Base-by-base conservation (phyloP, 345 rosid species). In the Gossypium bickii region DNA sequence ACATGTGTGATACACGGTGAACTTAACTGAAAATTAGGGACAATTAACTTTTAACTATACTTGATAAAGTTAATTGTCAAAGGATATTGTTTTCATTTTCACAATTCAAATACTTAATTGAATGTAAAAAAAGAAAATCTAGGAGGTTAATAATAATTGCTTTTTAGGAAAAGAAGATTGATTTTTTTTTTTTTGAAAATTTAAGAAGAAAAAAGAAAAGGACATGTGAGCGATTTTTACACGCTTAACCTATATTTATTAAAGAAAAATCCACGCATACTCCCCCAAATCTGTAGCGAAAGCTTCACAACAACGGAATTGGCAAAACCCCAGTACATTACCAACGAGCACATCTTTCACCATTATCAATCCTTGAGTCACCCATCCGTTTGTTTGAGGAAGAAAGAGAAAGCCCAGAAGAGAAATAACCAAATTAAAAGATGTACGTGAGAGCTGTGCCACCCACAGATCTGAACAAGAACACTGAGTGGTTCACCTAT, bases 401-500 rank as follows among this genome's bases (percentile, higher is more conserved):
- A 65, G 5, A 44, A 4, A 44, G 22, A n/a, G 9, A 27, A 49
- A 41, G 48, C 41, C 41, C 41, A 68, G 24, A 51, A 16, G 43
- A 16, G 20, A 51, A 9, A 44, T 34, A 45, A 18, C 29, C 6
- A 18, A 72, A 17, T 11, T n/a, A 7, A 9, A 70, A 68, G 76
- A 87, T 92, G 84, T 92, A 92, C 70, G 97, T 92, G 13, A 79
- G 82, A 81, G 93, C 93, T 67, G 79, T 78, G 79, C 93, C 89
- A 74, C 80, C 97, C 79, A 83, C 95, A 85, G 97, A 92, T 89
- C 89, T 90, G 84, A 92, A 92, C 75, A 74, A 82, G 86, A 92
- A 92, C 83, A 92, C 97, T 9, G 95, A 89, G 84, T 92, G 94
- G 94, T 92, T 92, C 90, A 89, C 90, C 78, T 92, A 89, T 72